Conservation (phyloP, 495 filamentous ascomycete genomes). For the Podospora fimiseda region DNA sequence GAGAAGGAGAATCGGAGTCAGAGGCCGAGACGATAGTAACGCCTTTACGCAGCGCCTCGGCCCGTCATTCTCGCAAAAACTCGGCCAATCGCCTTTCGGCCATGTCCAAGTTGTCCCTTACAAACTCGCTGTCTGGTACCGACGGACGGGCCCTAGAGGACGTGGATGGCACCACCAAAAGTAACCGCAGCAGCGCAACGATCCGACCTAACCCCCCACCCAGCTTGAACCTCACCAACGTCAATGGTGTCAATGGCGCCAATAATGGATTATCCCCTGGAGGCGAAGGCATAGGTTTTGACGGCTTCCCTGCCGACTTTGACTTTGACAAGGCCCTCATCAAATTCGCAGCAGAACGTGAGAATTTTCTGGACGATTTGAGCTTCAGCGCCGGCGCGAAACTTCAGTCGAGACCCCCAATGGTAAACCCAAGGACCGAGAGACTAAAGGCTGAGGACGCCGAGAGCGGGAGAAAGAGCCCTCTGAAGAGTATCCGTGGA, state of each 20-base stretch:
- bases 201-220: constrained; percentile 52
- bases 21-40: constrained; percentile 33
- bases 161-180: constrained; percentile 56
- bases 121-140: constrained; percentile 17
- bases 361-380: constrained; percentile 88
- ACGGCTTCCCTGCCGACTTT: constrained; percentile 45
- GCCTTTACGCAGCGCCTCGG: constrained; percentile 41
- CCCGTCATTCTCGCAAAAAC: constrained; percentile 55
- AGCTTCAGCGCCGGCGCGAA: constrained; percentile 83
- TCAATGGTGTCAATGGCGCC: not conserved
- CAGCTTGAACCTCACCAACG: constrained; percentile 17
- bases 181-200: constrained; percentile 84
- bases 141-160: constrained; percentile 56
- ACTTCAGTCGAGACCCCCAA: constrained; percentile 58
- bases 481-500: constrained; percentile 53
- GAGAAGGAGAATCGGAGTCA: constrained; percentile 31
- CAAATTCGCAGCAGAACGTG: constrained; percentile 91
- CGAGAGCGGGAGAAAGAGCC: constrained; percentile 40
- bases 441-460: constrained; percentile 74
- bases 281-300: constrained; percentile 17
- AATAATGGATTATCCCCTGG: constrained; percentile 15
- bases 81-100: constrained; percentile 61
- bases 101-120: constrained; percentile 55
- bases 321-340: constrained; percentile 89
- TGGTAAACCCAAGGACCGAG: constrained; percentile 70